Evolutionary conservation across 2,329 filamentous ascomycete species (phyloP), one percentile per base, ranked within the genome.

Genomic region (Colletotrichum sp.): DNA sequence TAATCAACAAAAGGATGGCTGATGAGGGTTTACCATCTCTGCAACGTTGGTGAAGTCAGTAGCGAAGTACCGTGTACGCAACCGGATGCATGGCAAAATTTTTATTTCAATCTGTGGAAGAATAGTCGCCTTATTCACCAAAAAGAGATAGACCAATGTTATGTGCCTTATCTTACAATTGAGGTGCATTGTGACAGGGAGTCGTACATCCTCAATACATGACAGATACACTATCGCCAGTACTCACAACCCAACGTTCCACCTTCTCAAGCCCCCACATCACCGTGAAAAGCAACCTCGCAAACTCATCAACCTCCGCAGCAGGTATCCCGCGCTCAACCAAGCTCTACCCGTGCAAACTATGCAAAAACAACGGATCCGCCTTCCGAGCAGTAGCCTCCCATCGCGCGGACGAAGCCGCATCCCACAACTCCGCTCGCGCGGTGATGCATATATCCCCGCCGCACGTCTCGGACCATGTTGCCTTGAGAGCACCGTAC

Each of bases 191-290:
- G 3, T 12, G 8, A 4, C 19, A n/a, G 39, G 11, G 5, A 0
- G 3, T 7, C 6, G 19, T n/a, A n/a, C 0, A 48, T 13, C 34
- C 6, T 71, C 59, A 72, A 36, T 72, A 61, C 32, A 64, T 57
- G 8, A 72, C 64, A 13, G 71, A 72, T 3, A 72, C 71, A 16
- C 25, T 13, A 36, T 68, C 61, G 13, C 72, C 72, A 25, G 74
- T 74, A 16, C 60, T 72, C 8, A 74, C 25, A 27, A 73, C 70
- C 76, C 76, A 77, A 5, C 52, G 44, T 34, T 76, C 76, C 1
- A 77, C 76, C 65, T 77, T 73, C 13, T 77, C 76, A 9, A 69
- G n/a, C 19, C 74, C 73, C 76, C 69, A 76, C 52, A 74, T 52
- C 13, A 77, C 30, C 4, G 69, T 76, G 6, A 76, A 76, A 0